Base-by-base conservation (phyloP, 192 early-diverging fungal genomes). In the Fimicolochytrium jonesii region DNA sequence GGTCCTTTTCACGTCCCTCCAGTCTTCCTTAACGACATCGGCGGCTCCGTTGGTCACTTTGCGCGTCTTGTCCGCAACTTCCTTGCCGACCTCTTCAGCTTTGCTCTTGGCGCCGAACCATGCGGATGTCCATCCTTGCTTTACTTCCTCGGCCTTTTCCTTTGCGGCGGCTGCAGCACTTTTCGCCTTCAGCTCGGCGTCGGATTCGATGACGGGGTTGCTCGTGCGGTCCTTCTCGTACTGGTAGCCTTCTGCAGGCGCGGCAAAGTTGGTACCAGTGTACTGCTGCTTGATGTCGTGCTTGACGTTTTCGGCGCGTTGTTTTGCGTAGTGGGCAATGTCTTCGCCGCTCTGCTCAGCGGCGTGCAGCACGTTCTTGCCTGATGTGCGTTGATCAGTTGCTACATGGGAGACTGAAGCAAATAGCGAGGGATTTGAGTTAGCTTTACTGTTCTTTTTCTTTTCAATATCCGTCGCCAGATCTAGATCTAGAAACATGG, bases 241-340 rank as follows among this genome's bases (percentile, higher is more conserved):
- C 18, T 17, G 10, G 39, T 25, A 11, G 20, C n/a, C 48, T 34
- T 62, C 60, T 9, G 30, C 31, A 25, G 60, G 34, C 11, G 28
- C 23, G 4, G 28, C 48, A 26, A 25, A 30, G 47, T 34, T 52
- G 47, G 15, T n/a, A 33, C 15, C 17, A 23, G 49, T 13, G n/a
- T 28, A n/a, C 17, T 25, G 17, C 49, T 28, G n/a, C 13, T 51
- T 26, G 9, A 48, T 48, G 3, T 36, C 60, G 17, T 30, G 28
- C 10, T 26, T 15, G 34, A 36, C 60, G 45, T 62, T 36, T 39
- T 62, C 60, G 15, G 15, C 6, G 23, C 60, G 60, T 46, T 62
- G 60, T 35, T 62, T 62, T 11, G 60, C 23, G 48, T 62, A 62
- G 36, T 52, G 49, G 1, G 29, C 48, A 18, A 62, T 52, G 36